A percentile compares a stretch with the other conserved stretches of the same genome.
Conservation (phyloP, 2,329 filamentous ascomycete species). For the Xylariaceae sp. region DNA sequence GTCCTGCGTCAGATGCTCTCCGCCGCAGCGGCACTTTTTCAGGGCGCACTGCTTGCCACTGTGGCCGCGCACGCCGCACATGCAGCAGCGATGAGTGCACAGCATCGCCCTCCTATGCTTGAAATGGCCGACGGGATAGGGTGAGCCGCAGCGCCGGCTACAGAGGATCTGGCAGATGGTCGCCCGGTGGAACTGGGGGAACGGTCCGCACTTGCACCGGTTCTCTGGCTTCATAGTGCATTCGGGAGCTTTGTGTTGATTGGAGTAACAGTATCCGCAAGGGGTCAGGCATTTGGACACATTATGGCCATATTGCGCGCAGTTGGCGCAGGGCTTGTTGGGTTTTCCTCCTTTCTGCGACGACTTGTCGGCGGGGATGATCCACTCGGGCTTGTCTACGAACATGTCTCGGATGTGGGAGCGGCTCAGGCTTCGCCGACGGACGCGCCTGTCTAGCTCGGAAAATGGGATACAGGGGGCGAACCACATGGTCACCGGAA, state of each 20-base stretch:
- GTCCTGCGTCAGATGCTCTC: conserved; percentile 35
- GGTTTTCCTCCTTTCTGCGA: not conserved
- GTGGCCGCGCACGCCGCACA: conserved; percentile 38
- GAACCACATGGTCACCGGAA: conserved; percentile 4
- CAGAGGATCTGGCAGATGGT: conserved; percentile 32
- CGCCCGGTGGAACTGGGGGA: conserved; percentile 35
- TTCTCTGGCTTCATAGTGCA: conserved; percentile 33
- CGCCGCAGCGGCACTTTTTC: conserved; percentile 35
- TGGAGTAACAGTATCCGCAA: conserved; percentile 35
- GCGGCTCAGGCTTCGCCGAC: conserved; percentile 35
- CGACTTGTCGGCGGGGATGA: not conserved
- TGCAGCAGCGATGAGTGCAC: conserved; percentile 37
- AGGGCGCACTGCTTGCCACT: conserved; percentile 34
- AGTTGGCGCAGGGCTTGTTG: conserved; percentile 30
- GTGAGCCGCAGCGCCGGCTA: conserved; percentile 31
- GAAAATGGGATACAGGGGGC: conserved; percentile 28
- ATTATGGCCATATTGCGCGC: conserved; percentile 25
- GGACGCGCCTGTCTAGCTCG: conserved; percentile 31
- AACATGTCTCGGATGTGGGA: conserved; percentile 36
- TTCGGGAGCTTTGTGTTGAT: conserved; percentile 26
- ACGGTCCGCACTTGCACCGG: conserved; percentile 37
- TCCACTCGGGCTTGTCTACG: conserved; percentile 24
- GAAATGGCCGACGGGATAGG: conserved; percentile 21
- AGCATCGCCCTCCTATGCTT: conserved; percentile 36
- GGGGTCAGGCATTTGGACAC: conserved; percentile 24